Conservation (phyloP, 2,329 filamentous ascomycete species). For the Fusarium goolgardi region DNA sequence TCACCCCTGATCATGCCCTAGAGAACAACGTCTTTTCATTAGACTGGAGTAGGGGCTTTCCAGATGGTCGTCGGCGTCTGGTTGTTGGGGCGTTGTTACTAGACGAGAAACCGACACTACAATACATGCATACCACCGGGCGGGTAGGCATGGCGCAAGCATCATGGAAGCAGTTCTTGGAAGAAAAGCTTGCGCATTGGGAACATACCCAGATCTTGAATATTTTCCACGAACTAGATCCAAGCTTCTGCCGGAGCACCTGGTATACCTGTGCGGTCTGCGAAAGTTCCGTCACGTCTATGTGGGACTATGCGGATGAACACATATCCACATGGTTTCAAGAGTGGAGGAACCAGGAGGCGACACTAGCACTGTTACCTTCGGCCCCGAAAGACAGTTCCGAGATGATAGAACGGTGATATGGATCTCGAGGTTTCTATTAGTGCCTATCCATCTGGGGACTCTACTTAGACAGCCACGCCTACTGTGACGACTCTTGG, state of each 20-base stretch:
- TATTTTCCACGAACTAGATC: too few species aligned
- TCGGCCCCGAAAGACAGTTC: neutral
- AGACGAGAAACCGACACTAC: neutral
- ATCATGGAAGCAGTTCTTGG: neutral
- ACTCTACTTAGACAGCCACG: too few species aligned
- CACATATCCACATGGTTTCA: neutral
- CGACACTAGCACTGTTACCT: neutral
- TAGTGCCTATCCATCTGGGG: neutral
- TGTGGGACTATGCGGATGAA: neutral
- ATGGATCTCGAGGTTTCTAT: neutral
- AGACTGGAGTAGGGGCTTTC: neutral
- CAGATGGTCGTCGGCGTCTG: neutral
- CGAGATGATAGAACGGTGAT: neutral
- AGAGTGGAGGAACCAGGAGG: neutral
- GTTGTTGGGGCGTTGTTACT: neutral
- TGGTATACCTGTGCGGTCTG: too few species aligned
- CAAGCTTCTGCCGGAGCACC: too few species aligned
- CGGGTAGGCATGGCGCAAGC: neutral
- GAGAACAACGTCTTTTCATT: neutral
- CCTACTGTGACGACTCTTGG: too few species aligned
- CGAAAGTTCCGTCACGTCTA: neutral
- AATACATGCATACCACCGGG: neutral
- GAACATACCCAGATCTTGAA: neutral
- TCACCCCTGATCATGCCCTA: neutral
- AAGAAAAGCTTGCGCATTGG: neutral